Evolutionary conservation across 371 early-diverging fungal genomes (phyloP), one percentile per base, ranked within the genome.

Genomic region (Apophysomyces variabilis): DNA sequence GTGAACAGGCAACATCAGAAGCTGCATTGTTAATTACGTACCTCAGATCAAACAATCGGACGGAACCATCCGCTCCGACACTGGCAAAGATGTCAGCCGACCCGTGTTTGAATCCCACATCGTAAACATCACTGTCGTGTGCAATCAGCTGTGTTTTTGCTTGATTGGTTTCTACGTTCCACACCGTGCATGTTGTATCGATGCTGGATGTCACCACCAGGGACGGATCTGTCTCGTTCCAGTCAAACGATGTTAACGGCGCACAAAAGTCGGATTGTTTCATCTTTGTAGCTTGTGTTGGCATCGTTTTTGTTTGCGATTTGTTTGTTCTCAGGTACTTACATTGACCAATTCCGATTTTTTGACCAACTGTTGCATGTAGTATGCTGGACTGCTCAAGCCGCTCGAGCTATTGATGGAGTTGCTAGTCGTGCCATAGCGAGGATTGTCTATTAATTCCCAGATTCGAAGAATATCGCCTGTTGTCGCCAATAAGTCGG

Each of bases 151-250:
- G 96, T 9, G 98, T 96, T 73, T 95, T 97, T 35, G 93, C 92
- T 75, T 95, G 93, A 60, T 86, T 89, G 8, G 93, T 92, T 65
- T 90, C 90, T 9, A 96, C 84, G 71, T 96, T 93, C 98, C 98
- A 97, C 5, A 96, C 91, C 0, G 97, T 96, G 76, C 98, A 97
- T 14, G 98, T 97, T 0, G 98, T 97, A 73, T 97, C 97, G 58
- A 96, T 92, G 63, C 92, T 91, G 58, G 92, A 87, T 1, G 98
- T 94, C 11, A 96, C 93, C 58, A 92, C 80, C 54, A 95, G 68
- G n/a, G 86, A 79, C 11, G 92, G 90, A 68, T 95, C 92, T 3
- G 85, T 76, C 61, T 90, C 88, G 77, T 93, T 95, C 96, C 98
- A 96, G 82, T 96, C 98, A 70, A 97, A 92, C 7, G 95, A 90